Evolutionary conservation across 2,329 filamentous ascomycete species (phyloP), one percentile per base, ranked within the genome.

Genomic region (Colletotrichum sp.): DNA sequence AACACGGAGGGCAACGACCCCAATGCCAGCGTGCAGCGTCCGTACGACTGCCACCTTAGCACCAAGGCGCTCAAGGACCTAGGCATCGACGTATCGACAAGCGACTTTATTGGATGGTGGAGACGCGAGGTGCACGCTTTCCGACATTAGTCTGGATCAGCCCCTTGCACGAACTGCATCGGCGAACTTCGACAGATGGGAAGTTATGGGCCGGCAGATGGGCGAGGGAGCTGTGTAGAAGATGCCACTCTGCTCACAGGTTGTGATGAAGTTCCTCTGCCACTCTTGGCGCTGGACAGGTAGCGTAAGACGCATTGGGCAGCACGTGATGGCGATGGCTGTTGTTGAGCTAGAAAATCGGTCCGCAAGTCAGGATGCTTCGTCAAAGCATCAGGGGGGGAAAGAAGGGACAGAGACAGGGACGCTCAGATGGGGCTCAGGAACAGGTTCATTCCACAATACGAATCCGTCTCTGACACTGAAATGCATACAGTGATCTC

Each of bases 21-120:
- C 8, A 92, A 91, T 77, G 91, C 93, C 60, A 88, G 89, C 26
- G 94, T 96, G 1, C 92, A 96, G 85, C 90, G 96, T 78, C 96
- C 96, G 15, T 98, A 95, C 82, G 95, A 98, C 85, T 96, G 94
- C 80, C 95, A 98, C 84, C 87, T 98, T 61, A 96, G 94, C 80
- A 98, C 94, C 10, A 91, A 90, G 84, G 91, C 88, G 52, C 85
- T 98, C 78, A 91, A 91, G 82, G 92, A 95, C 16, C 82, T 98
- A 77, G 95, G 92, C 0, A 94, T 98, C 77, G 90, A 94, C 81
- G 91, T 96, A 72, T 87, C 90, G 61, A 95, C 95, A 0, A 90
- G 93, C 80, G 91, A 96, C 79, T 98, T 98, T 82, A 87, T 87
- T 61, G 92, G 88, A 18, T 98, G 96, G 96, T 98, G 96, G 96